Conservation (phyloP, 2,329 filamentous ascomycete species). For the Bipolaris oryzae region DNA sequence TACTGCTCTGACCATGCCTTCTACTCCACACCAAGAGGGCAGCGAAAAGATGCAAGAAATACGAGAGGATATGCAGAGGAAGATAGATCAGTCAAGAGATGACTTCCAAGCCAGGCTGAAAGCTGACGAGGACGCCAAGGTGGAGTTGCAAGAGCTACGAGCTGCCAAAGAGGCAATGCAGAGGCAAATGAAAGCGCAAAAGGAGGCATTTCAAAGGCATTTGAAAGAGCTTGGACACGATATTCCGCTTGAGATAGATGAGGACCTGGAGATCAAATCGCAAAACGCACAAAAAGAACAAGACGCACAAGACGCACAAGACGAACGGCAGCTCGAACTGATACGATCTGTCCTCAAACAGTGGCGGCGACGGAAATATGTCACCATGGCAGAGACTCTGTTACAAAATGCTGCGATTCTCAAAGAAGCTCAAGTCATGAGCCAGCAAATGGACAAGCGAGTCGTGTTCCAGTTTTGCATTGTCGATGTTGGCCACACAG, state of each 20-base stretch:
- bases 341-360: constrained; percentile 71
- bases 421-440: constrained; percentile 98
- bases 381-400: constrained; percentile 91
- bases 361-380: constrained; percentile 85
- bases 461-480: constrained; percentile 95
- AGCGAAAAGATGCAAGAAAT: constrained; percentile 77
- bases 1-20: constrained; percentile 91
- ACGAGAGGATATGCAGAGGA: constrained; percentile 80
- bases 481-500: constrained; percentile 83
- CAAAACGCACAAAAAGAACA: neutral
- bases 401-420: constrained; percentile 84
- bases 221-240: constrained; percentile 69
- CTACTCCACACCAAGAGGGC: constrained; percentile 81
- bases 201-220: constrained; percentile 82
- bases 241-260: constrained; percentile 57
- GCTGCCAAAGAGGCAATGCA: constrained; percentile 88
- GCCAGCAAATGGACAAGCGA: constrained; percentile 90
- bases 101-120: constrained; percentile 81
- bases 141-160: constrained; percentile 80
- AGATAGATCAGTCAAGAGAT: constrained; percentile 83
- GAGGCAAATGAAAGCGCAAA: constrained; percentile 80
- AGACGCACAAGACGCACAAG: constrained; percentile 61
- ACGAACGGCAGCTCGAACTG: constrained; percentile 72
- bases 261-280: constrained; percentile 38
- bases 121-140: constrained; percentile 72